These are phyloP conservation scores for Candida coquimbonensis DNA, from an alignment of 805 yeast genomes.

Conservation along the genomic window DNA sequence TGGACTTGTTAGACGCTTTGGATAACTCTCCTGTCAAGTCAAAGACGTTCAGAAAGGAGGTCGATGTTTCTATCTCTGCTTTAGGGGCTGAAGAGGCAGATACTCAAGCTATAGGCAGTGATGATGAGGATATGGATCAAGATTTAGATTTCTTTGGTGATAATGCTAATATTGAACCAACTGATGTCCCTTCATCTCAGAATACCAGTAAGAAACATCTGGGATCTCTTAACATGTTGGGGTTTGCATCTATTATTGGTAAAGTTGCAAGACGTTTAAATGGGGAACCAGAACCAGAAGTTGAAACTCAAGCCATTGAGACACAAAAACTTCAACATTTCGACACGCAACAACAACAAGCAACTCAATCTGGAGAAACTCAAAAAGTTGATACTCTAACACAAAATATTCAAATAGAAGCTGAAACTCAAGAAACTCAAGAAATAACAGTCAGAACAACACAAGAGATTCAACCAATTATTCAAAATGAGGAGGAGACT, in stretches of 20 bases:
- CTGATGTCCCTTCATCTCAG: neutral
- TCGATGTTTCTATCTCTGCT: slow-evolving; percentile 5
- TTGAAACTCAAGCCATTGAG: neutral
- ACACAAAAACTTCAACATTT: neutral
- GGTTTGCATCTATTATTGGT: slow-evolving; percentile 7
- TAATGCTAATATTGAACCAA: neutral
- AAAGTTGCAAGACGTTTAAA: slow-evolving; percentile 15
- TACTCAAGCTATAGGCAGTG: slow-evolving; percentile 1
- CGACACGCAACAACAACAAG: neutral
- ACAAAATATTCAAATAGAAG: neutral
- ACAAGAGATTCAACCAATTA: neutral
- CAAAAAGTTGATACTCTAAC: neutral
- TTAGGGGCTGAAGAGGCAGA: neutral
- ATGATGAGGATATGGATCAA: neutral
- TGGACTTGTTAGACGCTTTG: slow-evolving; percentile 19
- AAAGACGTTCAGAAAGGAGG: slow-evolving; percentile 17
- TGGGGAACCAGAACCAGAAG: slow-evolving; percentile 5
- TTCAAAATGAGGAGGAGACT: neutral
- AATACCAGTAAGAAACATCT: too few relatives aligned
- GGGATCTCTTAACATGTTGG: neutral
- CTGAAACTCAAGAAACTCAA: neutral
- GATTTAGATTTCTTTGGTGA: neutral
- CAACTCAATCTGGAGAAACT: slow-evolving; percentile 1
- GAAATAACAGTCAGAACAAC: neutral
- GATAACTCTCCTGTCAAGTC: slow-evolving; percentile 9